These are phyloP conservation scores for Tolypocladium tundrense DNA, from an alignment of 2,329 filamentous ascomycete genomes.

Conservation along the genomic window DNA sequence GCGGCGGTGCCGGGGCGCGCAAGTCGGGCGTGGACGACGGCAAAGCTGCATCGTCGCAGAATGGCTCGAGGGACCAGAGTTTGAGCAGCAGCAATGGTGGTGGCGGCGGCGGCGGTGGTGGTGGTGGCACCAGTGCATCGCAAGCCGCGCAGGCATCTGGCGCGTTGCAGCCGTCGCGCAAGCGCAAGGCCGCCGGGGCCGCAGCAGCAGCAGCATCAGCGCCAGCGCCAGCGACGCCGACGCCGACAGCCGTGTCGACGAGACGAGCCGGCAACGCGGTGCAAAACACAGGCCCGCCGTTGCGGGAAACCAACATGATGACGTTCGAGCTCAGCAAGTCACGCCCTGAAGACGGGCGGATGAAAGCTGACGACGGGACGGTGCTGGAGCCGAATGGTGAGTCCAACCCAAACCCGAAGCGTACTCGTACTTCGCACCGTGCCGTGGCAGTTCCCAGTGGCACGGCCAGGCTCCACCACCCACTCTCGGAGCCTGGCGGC, in stretches of 20 bases:
- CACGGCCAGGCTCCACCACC: slow-evolving; percentile 4
- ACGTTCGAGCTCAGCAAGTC: slow-evolving; percentile 67
- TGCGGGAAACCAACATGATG: slow-evolving; percentile 73
- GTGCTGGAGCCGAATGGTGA: slow-evolving; percentile 76
- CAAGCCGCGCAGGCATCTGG: slow-evolving; percentile 39
- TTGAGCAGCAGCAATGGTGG: slow-evolving; percentile 1
- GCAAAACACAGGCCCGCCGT: slow-evolving; percentile 27
- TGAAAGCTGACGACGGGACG: slow-evolving; percentile 87
- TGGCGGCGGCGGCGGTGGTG: neutral
- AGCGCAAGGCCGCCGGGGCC: slow-evolving; percentile 63
- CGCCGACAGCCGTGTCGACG: slow-evolving; percentile 8
- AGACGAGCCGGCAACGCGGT: slow-evolving; percentile 18
- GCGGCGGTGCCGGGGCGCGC: slow-evolving; percentile 26
- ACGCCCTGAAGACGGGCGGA: slow-evolving; percentile 61
- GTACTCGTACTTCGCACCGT: neutral
- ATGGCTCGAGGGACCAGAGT: slow-evolving; percentile 26
- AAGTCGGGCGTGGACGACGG: slow-evolving; percentile 30
- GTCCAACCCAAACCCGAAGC: slow-evolving; percentile 15
- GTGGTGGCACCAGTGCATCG: slow-evolving; percentile 14
- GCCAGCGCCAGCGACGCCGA: slow-evolving; percentile 12
- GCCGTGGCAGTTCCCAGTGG: slow-evolving; percentile 1
- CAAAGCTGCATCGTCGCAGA: slow-evolving; percentile 23
- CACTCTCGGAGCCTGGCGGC: neutral
- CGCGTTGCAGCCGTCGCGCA: slow-evolving; percentile 52
- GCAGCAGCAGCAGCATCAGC: slow-evolving; percentile 8